Base-by-base conservation (phyloP, 108 stramenopile genomes). In the Cafeteria roenbergensis region DNA sequence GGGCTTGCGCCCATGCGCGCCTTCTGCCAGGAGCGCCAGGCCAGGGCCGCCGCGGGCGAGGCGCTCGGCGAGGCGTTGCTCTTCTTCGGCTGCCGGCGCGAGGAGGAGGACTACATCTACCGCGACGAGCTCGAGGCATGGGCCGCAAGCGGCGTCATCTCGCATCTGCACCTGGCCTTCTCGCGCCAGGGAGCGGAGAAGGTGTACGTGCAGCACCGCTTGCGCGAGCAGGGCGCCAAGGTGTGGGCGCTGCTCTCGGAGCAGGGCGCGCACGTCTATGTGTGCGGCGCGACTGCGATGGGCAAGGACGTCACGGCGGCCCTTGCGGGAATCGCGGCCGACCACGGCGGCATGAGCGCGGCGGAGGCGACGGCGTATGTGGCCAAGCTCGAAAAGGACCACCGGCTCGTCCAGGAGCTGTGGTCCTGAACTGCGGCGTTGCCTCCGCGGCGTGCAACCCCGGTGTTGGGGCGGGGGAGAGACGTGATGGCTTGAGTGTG, bases 1-100 rank as follows among this genome's bases (percentile, higher is more conserved):
- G 96, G 96, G 6, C 80, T 97, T 50, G 96, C 96, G 22, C 96
- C 96, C 3, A 94, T 97, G 93, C 80, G 92, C 20, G 96, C 92
- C 17, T 67, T 95, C 51, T 73, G 95, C 55, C 92, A 95, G 78
- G 94, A 95, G 73, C 84, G 90, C 51, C 82, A 82, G 62, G 35
- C 42, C 64, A 2, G 24, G 57, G n/a, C 29, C 22, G 20, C 2
- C 17, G 61, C 42, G 31, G 14, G 30, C 1, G 61, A 53, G 20
- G 37, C 9, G 37, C 71, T 85, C 27, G 86, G 88, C 22, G 32
- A 54, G 29, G 90, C 85, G 71, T 72, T 91, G 21, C 74, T 95
- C 26, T 98, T 92, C 76, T 98, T 98, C 82, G 97, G 97, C 29
- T 98, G 97, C 79, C 87, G 89, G 71, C 80, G 74, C 53, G 60